Evolutionary conservation across 176 grass and related monocot species (phyloP), one percentile per base, ranked within the genome.

Genomic region (Eleusine coracana): DNA sequence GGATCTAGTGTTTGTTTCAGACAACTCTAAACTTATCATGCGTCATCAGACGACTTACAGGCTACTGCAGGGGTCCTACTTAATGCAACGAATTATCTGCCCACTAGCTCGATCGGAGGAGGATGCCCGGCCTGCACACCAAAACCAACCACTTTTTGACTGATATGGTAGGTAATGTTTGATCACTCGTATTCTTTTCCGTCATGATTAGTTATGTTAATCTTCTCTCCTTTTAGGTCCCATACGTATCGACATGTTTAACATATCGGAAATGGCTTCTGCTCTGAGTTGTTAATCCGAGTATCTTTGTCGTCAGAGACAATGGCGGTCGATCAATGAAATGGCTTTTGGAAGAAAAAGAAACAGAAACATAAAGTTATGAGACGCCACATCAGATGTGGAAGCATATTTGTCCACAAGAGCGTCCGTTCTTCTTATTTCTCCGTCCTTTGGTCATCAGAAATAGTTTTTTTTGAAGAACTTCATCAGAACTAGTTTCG

Each of bases 131-230:
- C 42, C 56, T 18, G 15, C 25, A 58, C 40, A 49, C 28, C 40
- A n/a, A 39, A 78, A 78, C 37, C 67, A 72, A 72, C 66, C 20
- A 10, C 74, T 73, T 79, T 56, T 79, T 73, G 75, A 60, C 59
- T 84, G 59, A 88, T 67, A 79, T 59, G 38, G 75, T 84, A 29
- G 80, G 68, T 70, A n/a, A 18, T 6, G 27, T 73, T 58, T 78
- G 67, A 79, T 88, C 66, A 2, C 69, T 5, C 4, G 3, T 82
- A 58, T 75, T 51, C 5, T 76, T 76, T 68, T 2, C 31, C 55
- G 21, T 44, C 61, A 36, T 51, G 14, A 40, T 40, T 51, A 54
- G 37, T 64, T 74, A 18, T 66, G 49, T 39, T 52, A 66, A 63
- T 75, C 18, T 34, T 21, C 7, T 2, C 44, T 66, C 16, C 7